These are phyloP conservation scores for Saccharomycopsis lassenensis DNA, from an alignment of 805 yeast species.

Conservation along the genomic window DNA sequence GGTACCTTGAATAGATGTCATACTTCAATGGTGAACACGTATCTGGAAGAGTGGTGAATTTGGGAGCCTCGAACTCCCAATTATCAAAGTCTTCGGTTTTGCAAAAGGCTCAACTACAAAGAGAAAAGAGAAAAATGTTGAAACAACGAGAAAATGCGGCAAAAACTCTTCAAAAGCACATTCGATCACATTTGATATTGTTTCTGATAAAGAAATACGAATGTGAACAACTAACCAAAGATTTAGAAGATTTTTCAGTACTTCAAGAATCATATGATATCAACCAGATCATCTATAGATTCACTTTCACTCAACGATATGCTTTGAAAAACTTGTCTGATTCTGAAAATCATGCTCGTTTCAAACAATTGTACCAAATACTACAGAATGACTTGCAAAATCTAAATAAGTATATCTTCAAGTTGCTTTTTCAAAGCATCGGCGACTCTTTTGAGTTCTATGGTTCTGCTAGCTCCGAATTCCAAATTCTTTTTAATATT, in stretches of 20 bases:
- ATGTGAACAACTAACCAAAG: too few relatives aligned
- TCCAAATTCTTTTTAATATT: too few relatives aligned
- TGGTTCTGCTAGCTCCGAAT: too few relatives aligned
- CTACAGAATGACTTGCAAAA: too few relatives aligned
- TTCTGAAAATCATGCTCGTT: not conserved
- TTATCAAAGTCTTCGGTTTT: conserved; percentile 35
- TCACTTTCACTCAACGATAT: not conserved
- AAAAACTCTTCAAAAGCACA: conserved; percentile 35
- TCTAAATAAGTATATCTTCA: too few relatives aligned
- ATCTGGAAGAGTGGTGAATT: conserved; percentile 51
- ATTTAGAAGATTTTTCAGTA: conserved; percentile 4
- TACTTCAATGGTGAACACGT: conserved; percentile 61
- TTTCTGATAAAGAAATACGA: conserved; percentile 2
- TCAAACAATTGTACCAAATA: too few relatives aligned
- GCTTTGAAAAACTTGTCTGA: not conserved
- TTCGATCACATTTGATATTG: conserved; percentile 32
- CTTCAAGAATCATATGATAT: not conserved
- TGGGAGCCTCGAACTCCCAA: conserved; percentile 37
- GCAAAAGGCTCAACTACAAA: conserved; percentile 53
- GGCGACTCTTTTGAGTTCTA: too few relatives aligned
- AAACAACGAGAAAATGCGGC: conserved; percentile 42
- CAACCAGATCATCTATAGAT: not conserved
- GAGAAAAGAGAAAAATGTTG: conserved; percentile 51
- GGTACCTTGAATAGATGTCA: too few relatives aligned
- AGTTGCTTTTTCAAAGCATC: too few relatives aligned